Evolutionary conservation across 768 basidiomycete species (phyloP).

Genomic region (Rhodosporidiobolus odoratus): DNA sequence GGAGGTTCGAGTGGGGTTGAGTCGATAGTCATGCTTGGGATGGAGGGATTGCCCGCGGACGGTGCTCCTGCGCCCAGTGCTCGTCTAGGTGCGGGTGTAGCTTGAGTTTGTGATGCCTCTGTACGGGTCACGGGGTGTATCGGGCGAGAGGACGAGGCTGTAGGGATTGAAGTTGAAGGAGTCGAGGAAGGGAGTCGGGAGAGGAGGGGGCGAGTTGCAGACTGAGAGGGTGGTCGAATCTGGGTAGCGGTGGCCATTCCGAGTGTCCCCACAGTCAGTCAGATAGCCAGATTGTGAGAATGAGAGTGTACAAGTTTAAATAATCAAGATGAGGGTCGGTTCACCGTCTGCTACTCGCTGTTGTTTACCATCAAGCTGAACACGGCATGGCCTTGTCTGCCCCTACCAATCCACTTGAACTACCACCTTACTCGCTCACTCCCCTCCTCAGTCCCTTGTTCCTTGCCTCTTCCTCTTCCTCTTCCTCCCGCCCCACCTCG

Average conservation of each 20-base stretch:
- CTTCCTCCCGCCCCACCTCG: constrained; percentile 21
- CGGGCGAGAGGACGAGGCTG: background rate
- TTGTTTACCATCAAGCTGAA: background rate
- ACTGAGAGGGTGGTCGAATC: background rate
- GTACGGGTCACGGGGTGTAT: background rate
- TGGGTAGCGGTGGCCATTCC: background rate
- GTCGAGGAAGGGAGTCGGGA: background rate
- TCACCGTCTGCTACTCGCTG: background rate
- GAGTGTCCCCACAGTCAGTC: no score
- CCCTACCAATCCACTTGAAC: constrained; percentile 51
- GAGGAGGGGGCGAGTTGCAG: background rate
- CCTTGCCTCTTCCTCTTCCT: background rate
- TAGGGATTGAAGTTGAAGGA: background rate
- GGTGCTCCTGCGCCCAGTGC: background rate
- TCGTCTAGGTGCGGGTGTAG: background rate
- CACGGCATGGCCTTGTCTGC: constrained; percentile 26
- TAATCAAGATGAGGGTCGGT: no score
- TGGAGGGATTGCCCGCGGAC: background rate
- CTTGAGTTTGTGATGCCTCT: background rate
- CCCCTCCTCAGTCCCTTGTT: constrained; percentile 51
- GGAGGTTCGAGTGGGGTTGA: no score
- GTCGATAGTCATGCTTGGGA: background rate
- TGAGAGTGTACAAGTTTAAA: no score
- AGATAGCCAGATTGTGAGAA: no score
- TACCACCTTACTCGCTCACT: constrained; percentile 62